Evolutionary conservation across 2,329 filamentous ascomycete genomes (phyloP).

Genomic region (Fusarium pseudocircinatum): DNA sequence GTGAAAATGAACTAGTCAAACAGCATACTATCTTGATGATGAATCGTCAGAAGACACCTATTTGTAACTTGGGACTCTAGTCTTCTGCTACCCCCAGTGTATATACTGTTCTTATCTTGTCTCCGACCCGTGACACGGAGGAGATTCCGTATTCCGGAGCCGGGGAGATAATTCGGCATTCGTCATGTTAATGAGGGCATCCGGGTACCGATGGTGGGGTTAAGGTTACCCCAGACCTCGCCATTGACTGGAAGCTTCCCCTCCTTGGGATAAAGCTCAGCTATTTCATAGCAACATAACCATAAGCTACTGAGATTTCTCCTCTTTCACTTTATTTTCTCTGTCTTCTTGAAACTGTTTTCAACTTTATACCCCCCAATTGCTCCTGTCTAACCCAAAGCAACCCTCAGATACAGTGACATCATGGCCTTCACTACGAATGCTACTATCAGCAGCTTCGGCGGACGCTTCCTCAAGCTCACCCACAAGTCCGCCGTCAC

Average conservation of each 20-base stretch:
- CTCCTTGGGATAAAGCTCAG: slow-evolving; percentile 17
- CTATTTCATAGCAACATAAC: slow-evolving; percentile 14
- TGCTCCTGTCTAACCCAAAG: neutral
- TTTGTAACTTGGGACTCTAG: neutral
- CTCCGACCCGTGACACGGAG: slow-evolving; percentile 26
- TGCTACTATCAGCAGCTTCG: slow-evolving; percentile 89
- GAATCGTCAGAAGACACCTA: neutral
- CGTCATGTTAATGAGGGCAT: slow-evolving; percentile 23
- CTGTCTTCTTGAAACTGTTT: neutral
- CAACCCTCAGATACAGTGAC: neutral
- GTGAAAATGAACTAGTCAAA: neutral
- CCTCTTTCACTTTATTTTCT: neutral
- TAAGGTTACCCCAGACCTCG: slow-evolving; percentile 22
- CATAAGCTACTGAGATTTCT: slow-evolving; percentile 10
- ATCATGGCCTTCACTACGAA: slow-evolving; percentile 89
- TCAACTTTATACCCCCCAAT: slow-evolving; percentile 4
- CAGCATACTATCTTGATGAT: neutral
- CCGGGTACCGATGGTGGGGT: slow-evolving; percentile 32
- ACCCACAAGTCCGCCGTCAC: slow-evolving; percentile 83
- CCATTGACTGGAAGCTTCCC: slow-evolving; percentile 32
- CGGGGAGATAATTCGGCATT: slow-evolving; percentile 40
- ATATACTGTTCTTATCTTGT: neutral
- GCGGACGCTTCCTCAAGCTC: slow-evolving; percentile 94
- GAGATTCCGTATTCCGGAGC: slow-evolving; percentile 26
- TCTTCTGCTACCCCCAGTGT: neutral